A percentile compares a stretch with the other conserved stretches of the same genome.
These are phyloP conservation scores for Irpex rosettiformis DNA, from an alignment of 1,284 basidiomycete genomes.

Conservation along the genomic window DNA sequence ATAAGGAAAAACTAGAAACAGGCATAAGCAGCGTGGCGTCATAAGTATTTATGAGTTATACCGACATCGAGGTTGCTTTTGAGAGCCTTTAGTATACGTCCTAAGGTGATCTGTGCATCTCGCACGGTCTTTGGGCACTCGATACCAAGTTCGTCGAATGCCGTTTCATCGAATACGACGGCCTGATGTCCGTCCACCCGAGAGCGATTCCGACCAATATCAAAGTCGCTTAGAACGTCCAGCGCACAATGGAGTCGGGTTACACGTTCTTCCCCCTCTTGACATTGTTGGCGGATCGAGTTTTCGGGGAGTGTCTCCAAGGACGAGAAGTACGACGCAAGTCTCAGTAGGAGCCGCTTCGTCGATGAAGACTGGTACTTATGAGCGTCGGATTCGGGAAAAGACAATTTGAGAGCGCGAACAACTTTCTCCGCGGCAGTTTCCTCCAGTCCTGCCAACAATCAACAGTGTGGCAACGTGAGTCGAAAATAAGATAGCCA, in stretches of 20 bases:
- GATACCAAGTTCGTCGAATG: background rate
- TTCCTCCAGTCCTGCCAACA: background rate
- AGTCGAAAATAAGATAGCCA: background rate
- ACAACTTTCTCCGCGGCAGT: background rate
- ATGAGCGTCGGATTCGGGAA: background rate
- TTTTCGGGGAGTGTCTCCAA: background rate
- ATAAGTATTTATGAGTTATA: background rate
- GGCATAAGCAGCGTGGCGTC: no score
- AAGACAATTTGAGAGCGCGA: background rate
- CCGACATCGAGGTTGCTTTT: background rate
- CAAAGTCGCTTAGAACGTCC: background rate
- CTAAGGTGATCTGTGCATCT: background rate
- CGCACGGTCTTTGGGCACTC: background rate
- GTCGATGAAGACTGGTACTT: background rate
- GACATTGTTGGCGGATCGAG: background rate
- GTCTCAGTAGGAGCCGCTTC: background rate
- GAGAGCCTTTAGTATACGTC: background rate
- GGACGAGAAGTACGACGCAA: background rate
- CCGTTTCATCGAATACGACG: background rate
- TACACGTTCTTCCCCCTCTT: background rate
- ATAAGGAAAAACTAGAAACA: constrained; percentile 1
- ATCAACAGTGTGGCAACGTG: background rate
- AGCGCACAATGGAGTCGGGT: background rate
- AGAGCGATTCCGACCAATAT: background rate
- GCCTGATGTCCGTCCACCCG: background rate